Percentiles rank a stretch among this genome's conserved stretches.
Evolutionary conservation across 2,329 filamentous ascomycete genomes (phyloP).

Genomic region (Rutstroemia sp.): DNA sequence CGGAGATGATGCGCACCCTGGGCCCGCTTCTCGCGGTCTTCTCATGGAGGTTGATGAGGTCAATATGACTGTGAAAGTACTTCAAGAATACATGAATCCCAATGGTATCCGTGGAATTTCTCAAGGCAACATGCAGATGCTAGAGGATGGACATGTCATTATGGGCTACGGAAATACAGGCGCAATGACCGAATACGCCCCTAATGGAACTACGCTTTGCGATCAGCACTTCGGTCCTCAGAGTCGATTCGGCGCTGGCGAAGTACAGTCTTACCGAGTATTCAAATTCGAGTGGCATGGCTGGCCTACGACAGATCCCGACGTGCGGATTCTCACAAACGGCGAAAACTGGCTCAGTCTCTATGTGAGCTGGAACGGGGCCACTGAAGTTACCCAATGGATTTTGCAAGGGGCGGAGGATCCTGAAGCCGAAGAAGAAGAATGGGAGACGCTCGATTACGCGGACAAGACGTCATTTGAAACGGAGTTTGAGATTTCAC

Average conservation of each 20-base stretch:
- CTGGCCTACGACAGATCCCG: slow-evolving; percentile 30
- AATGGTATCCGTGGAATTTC: slow-evolving; percentile 17
- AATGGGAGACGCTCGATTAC: slow-evolving; percentile 1
- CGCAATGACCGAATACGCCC: slow-evolving; percentile 19
- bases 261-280: slow-evolving; percentile 33
- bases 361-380: slow-evolving; percentile 50
- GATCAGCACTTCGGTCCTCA: slow-evolving; percentile 34
- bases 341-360: slow-evolving; percentile 29
- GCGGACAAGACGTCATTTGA: slow-evolving; percentile 4
- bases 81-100: slow-evolving; percentile 16
- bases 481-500: slow-evolving; percentile 1
- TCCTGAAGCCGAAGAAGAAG: not conserved
- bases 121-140: slow-evolving; percentile 21
- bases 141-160: slow-evolving; percentile 21
- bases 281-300: slow-evolving; percentile 35
- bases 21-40: slow-evolving; percentile 17
- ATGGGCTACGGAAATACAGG: slow-evolving; percentile 21
- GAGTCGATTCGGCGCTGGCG: slow-evolving; percentile 22
- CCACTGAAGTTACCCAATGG: slow-evolving; percentile 41
- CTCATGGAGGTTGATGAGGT: slow-evolving; percentile 18
- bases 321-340: slow-evolving; percentile 29
- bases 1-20: slow-evolving; percentile 11
- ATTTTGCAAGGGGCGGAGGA: slow-evolving; percentile 12
- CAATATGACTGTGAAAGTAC: slow-evolving; percentile 14
- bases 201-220: slow-evolving; percentile 28